Conservation (phyloP, 495 filamentous ascomycete genomes). For the Lasiosphaeria hispida region DNA sequence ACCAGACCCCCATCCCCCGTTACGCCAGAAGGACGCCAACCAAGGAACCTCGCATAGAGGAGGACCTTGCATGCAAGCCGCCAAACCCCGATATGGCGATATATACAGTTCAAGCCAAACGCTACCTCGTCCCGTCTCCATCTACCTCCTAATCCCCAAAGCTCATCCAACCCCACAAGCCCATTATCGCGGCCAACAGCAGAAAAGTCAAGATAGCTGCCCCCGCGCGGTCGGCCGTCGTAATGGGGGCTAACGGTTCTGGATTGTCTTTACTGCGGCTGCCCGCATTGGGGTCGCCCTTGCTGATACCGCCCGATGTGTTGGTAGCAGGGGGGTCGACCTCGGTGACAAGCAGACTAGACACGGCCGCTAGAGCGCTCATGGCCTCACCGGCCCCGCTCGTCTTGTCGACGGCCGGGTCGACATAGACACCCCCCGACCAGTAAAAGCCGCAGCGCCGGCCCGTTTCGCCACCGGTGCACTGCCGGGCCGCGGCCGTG, state of each 20-base stretch:
- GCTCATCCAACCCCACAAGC: conserved; percentile 31
- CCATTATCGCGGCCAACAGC: conserved; percentile 19
- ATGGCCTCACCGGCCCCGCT: conserved; percentile 66
- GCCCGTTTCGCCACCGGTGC: conserved; percentile 56
- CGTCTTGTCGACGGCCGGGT: conserved; percentile 61
- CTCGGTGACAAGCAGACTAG: conserved; percentile 46
- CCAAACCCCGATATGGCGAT: background rate
- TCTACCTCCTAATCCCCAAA: conserved; percentile 22
- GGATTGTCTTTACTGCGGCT: conserved; percentile 9
- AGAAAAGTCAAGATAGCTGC: conserved; percentile 31
- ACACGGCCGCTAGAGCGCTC: conserved; percentile 62
- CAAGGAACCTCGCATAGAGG: too few relatives aligned
- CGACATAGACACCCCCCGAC: conserved; percentile 55
- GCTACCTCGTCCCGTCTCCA: background rate
- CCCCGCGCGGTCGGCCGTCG: conserved; percentile 25
- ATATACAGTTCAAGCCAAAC: background rate
- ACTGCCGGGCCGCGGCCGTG: conserved; percentile 63
- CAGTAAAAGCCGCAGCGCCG: conserved; percentile 58
- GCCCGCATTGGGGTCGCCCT: conserved; percentile 25
- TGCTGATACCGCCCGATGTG: conserved; percentile 25
- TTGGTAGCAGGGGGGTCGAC: conserved; percentile 26
- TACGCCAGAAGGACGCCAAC: too few relatives aligned
- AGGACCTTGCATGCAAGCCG: too few relatives aligned
- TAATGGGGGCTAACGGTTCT: conserved; percentile 21
- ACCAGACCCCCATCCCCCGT: too few relatives aligned